Base-by-base conservation (phyloP, 495 filamentous ascomycete species). In the Lophiostoma macrostomum region DNA sequence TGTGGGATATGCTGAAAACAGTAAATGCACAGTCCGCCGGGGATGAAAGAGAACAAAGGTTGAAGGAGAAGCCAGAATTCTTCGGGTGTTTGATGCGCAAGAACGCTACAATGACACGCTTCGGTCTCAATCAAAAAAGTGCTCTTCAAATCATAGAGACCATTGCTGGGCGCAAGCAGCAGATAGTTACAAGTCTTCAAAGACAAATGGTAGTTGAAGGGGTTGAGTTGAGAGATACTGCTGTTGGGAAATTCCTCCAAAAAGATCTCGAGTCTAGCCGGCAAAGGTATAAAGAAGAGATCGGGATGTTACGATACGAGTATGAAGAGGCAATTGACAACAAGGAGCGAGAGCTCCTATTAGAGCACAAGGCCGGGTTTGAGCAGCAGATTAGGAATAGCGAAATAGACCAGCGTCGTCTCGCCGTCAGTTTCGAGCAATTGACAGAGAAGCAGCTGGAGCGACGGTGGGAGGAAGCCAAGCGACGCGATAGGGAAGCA, bases 1-100 rank as follows among this genome's bases (percentile, higher is more conserved):
- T 66, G 58, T 76, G 73, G 73, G 45, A 53, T 23, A 51, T 67
- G 16, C 16, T 56, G 0, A 46, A 64, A 28, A 44, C 56, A 7
- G 36, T 30, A 36, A 31, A 36, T 7, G 27, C 14, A 19, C 30
- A 50, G 6, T 10, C 27, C 14, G 52, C 40, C 1, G 61, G 43
- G 0, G 54, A 32, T n/a, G 35, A 64, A 23, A 42, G 37, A 1
- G 61, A 69, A 14, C 47, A 59, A 25, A 46, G 69, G 18, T 62
- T 74, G 8, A 49, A 46, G 22, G 37, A 64, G 1, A 53, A 6
- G 13, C 28, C 28, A 16, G 60, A 67, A 1, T 74, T 63, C 31
- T 74, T 70, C 68, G 60, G 70, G 8, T 40, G 10, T 1, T 8
- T 56, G 2, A 20, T 41, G 5, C 4, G 7, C 11, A 25, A 35